These are phyloP conservation scores for Cercis canadensis DNA, from an alignment of 306 rosid genomes.

Conservation along the genomic window DNA sequence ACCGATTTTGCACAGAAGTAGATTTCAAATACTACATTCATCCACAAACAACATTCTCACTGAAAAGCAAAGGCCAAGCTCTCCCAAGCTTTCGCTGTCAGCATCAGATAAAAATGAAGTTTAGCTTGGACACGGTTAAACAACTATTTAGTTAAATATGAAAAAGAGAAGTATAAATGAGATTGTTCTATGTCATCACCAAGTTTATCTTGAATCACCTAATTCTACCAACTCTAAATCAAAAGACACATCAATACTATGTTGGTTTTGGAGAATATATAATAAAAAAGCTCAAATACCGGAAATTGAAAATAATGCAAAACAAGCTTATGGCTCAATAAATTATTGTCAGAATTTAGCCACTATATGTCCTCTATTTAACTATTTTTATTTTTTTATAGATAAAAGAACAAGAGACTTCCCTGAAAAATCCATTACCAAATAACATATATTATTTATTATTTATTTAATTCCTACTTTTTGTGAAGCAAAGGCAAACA, in stretches of 20 bases:
- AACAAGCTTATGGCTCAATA: no score
- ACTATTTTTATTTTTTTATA: no score
- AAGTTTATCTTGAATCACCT: no score
- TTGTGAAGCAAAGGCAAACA: constrained; percentile 5
- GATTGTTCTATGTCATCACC: neutral
- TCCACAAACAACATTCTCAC: constrained; percentile 31
- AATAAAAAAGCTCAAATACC: neutral
- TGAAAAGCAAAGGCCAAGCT: constrained; percentile 10
- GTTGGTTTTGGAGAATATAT: neutral
- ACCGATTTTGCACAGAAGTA: constrained; percentile 29
- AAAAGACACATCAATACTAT: no score
- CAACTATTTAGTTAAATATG: neutral
- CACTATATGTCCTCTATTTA: neutral
- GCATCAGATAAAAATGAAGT: constrained; percentile 36
- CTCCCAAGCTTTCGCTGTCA: constrained; percentile 33
- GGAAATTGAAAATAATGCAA: constrained; percentile 15
- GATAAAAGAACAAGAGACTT: neutral
- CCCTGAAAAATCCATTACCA: neutral
- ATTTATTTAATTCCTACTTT: neutral
- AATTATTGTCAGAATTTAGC: neutral
- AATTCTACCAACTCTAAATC: no score
- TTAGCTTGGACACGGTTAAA: constrained; percentile 28
- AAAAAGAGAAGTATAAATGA: constrained; percentile 14
- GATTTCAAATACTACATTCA: constrained; percentile 27
- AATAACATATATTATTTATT: neutral